Percentiles rank a stretch among this genome's conserved stretches.
These are phyloP conservation scores for Podospora pseudoanserina DNA, from an alignment of 495 filamentous ascomycete genomes.

Conservation along the genomic window DNA sequence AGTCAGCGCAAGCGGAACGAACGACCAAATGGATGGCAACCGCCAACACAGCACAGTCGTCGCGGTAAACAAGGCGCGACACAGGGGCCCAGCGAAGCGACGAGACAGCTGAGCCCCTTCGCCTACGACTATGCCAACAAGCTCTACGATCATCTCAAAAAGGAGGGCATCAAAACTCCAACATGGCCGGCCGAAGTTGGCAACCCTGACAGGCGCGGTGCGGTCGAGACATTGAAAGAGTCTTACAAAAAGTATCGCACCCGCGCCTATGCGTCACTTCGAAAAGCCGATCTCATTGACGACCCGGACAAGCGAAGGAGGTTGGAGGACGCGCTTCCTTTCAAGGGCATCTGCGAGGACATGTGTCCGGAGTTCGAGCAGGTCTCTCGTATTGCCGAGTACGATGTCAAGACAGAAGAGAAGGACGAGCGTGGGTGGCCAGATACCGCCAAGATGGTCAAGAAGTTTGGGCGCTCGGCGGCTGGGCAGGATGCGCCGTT, in stretches of 20 bases:
- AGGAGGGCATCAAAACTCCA: conserved; percentile 44
- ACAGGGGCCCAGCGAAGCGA: conserved; percentile 24
- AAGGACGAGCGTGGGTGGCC: conserved; percentile 42
- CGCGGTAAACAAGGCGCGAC: conserved; percentile 6
- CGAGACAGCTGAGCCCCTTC: conserved; percentile 30
- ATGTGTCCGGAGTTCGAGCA: conserved; percentile 95
- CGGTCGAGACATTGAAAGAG: conserved; percentile 44
- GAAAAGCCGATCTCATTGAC: conserved; percentile 72
- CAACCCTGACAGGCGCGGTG: conserved; percentile 38
- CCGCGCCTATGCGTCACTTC: conserved; percentile 63
- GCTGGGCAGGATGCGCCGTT: conserved; percentile 89
- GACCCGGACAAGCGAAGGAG: conserved; percentile 82
- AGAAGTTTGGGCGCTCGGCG: conserved; percentile 83
- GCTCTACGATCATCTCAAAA: conserved; percentile 40
- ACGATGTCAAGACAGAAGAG: conserved; percentile 54
- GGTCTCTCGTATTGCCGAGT: conserved; percentile 68
- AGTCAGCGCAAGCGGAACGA: background rate
- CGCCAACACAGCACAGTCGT: background rate
- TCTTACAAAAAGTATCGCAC: conserved; percentile 62
- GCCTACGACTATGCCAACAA: conserved; percentile 39
- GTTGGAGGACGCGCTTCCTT: conserved; percentile 79
- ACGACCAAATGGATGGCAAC: conserved; percentile 12
- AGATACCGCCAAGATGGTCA: conserved; percentile 54
- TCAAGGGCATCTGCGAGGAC: conserved; percentile 81
- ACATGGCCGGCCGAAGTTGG: conserved; percentile 42